Percentiles rank a stretch among this genome's conserved stretches.
Evolutionary conservation across 441 rosid genomes (phyloP).

Genomic region (Codiaeum variegatum): DNA sequence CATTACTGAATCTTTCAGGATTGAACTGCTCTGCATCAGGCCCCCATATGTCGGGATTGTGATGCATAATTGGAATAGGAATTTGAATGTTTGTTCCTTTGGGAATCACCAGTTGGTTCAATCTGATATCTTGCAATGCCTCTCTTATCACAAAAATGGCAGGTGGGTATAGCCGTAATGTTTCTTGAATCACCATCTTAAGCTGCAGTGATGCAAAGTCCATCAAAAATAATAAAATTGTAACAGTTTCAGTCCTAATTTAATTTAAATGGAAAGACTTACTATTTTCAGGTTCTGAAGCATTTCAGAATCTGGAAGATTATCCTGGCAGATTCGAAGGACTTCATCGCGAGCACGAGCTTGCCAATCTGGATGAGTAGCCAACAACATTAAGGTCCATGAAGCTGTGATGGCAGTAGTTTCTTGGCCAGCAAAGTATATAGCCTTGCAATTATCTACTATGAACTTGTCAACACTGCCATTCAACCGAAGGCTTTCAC

Average conservation of each 20-base stretch:
- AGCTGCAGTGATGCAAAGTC: slow-evolving; percentile 26
- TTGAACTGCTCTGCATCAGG: slow-evolving; percentile 34
- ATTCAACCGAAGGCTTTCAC: slow-evolving; percentile 12
- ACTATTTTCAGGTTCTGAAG: slow-evolving; percentile 39
- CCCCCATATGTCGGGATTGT: slow-evolving; percentile 39
- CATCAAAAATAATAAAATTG: neutral
- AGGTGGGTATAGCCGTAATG: slow-evolving; percentile 48
- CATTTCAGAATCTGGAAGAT: slow-evolving; percentile 28
- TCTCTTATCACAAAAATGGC: slow-evolving; percentile 24
- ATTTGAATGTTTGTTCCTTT: slow-evolving; percentile 37
- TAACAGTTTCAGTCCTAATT: neutral
- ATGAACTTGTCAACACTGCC: slow-evolving; percentile 33
- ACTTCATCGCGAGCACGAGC: slow-evolving; percentile 38
- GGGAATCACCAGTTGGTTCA: slow-evolving; percentile 31
- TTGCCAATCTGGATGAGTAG: slow-evolving; percentile 47
- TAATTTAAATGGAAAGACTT: slow-evolving; percentile 3
- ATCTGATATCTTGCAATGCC: slow-evolving; percentile 30
- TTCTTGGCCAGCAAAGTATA: slow-evolving; percentile 52
- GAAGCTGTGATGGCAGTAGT: slow-evolving; percentile 42
- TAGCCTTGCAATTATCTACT: slow-evolving; percentile 46
- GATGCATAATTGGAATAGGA: slow-evolving; percentile 34
- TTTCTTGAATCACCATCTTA: slow-evolving; percentile 48
- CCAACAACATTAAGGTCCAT: slow-evolving; percentile 43
- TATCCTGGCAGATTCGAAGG: slow-evolving; percentile 17
- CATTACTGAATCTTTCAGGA: slow-evolving; percentile 37